Conservation (phyloP, 2,329 filamentous ascomycete genomes). For the Dactylonectria macrodidyma region DNA sequence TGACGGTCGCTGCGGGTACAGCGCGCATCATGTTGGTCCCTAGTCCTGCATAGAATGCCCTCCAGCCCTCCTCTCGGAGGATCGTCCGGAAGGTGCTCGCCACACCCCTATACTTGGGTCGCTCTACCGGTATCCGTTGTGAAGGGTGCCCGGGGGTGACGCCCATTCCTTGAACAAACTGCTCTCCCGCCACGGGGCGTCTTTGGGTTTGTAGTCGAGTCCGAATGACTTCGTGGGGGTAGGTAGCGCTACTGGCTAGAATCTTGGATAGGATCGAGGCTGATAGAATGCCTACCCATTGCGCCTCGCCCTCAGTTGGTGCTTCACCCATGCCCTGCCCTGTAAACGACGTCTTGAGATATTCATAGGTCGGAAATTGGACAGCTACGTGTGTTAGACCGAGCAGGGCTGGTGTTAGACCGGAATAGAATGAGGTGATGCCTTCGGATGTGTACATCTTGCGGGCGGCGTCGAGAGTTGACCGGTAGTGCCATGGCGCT, state of each 20-base stretch:
- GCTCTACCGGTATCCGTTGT: constrained; percentile 47
- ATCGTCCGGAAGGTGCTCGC: constrained; percentile 88
- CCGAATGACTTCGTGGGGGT: constrained; percentile 96
- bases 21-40: constrained; percentile 98
- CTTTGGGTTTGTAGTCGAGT: constrained; percentile 96
- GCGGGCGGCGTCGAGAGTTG: constrained; percentile 89
- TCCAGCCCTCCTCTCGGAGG: constrained; percentile 91
- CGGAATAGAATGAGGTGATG: constrained; percentile 92
- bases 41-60: constrained; percentile 96
- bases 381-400: constrained; percentile 96
- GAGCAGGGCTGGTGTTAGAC: constrained; percentile 90
- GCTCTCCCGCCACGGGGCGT: constrained; percentile 72
- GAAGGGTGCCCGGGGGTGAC: constrained; percentile 51
- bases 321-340: constrained; percentile 88
- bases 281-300: constrained; percentile 87
- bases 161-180: constrained; percentile 66
- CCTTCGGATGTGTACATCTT: constrained; percentile 98
- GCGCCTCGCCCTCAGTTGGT: constrained; percentile 59
- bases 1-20: constrained; percentile 95
- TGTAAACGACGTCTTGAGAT: constrained; percentile 90
- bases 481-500: constrained; percentile 91
- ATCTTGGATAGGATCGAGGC: constrained; percentile 96
- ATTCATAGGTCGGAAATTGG: constrained; percentile 97
- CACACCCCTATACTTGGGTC: constrained; percentile 81
- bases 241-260: constrained; percentile 93